Conservation (phyloP, 306 rosid species). For the Vicia villosa region DNA sequence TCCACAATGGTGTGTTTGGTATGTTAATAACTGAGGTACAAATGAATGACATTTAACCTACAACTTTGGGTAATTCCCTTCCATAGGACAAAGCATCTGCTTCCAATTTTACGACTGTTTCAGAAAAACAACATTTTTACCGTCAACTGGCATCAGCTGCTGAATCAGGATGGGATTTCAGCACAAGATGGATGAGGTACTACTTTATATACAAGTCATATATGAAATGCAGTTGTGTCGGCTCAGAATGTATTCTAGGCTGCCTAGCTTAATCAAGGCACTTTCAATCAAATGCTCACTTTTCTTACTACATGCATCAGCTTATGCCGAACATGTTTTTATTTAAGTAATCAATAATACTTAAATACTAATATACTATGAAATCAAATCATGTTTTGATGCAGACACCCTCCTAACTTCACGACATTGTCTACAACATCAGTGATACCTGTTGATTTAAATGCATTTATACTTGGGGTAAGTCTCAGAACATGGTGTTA, state of each 20-base stretch:
- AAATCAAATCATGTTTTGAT: constrained; percentile 34
- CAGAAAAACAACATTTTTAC: constrained; percentile 64
- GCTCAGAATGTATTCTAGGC: neutral
- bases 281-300: neutral
- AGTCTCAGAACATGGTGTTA: constrained; percentile 30
- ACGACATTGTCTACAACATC: constrained; percentile 83
- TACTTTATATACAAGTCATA: constrained; percentile 28
- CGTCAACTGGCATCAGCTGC: constrained; percentile 77
- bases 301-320: neutral
- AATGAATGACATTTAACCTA: constrained; percentile 14
- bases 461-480: constrained; percentile 78
- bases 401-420: constrained; percentile 68
- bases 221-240: neutral
- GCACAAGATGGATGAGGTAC: constrained; percentile 95
- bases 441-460: constrained; percentile 82
- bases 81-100: constrained; percentile 69
- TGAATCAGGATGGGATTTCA: constrained; percentile 97
- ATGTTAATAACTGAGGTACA: constrained; percentile 16
- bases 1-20: constrained; percentile 52
- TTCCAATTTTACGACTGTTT: constrained; percentile 54
- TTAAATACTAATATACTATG: neutral
- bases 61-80: constrained; percentile 31
- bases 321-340: constrained; percentile 13
- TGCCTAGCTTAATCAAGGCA: constrained; percentile 11
- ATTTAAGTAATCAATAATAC: neutral